Conservation (phyloP, 2,329 filamentous ascomycete genomes). For the Zasmidium angulare region DNA sequence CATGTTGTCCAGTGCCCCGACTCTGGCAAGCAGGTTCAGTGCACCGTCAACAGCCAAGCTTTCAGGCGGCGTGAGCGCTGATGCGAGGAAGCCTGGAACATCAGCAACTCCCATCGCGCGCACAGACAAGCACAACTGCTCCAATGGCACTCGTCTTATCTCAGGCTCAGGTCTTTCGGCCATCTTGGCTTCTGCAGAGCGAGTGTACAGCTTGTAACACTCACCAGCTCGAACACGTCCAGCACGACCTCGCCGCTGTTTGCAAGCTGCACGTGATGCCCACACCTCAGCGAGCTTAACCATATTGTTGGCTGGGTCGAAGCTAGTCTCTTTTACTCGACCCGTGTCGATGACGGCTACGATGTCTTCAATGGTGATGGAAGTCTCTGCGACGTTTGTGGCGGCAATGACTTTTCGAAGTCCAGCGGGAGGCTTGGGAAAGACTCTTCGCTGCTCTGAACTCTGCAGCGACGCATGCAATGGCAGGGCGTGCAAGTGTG, state of each 20-base stretch:
- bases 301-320: constrained; percentile 89
- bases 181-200: constrained; percentile 82
- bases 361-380: constrained; percentile 97
- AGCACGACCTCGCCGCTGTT: constrained; percentile 88
- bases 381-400: constrained; percentile 97
- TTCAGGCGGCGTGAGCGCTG: constrained; percentile 86
- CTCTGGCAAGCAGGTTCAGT: constrained; percentile 72
- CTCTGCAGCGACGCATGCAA: constrained; percentile 91
- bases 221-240: constrained; percentile 87
- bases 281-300: constrained; percentile 91
- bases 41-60: constrained; percentile 83
- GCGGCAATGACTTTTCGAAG: constrained; percentile 91
- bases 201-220: constrained; percentile 94
- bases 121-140: constrained; percentile 91
- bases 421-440: constrained; percentile 70
- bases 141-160: constrained; percentile 86
- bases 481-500: constrained; percentile 74
- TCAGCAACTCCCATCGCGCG: constrained; percentile 90
- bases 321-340: constrained; percentile 94
- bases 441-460: constrained; percentile 83
- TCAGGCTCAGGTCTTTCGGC: constrained; percentile 86
- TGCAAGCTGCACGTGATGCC: constrained; percentile 91
- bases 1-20: constrained; percentile 84
- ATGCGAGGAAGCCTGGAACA: constrained; percentile 75
- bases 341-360: constrained; percentile 95